Percentiles rank a stretch among this genome's conserved stretches.
These are phyloP conservation scores for Camellia granthamiana DNA, from an alignment of 148 eudicot genomes.

Conservation along the genomic window DNA sequence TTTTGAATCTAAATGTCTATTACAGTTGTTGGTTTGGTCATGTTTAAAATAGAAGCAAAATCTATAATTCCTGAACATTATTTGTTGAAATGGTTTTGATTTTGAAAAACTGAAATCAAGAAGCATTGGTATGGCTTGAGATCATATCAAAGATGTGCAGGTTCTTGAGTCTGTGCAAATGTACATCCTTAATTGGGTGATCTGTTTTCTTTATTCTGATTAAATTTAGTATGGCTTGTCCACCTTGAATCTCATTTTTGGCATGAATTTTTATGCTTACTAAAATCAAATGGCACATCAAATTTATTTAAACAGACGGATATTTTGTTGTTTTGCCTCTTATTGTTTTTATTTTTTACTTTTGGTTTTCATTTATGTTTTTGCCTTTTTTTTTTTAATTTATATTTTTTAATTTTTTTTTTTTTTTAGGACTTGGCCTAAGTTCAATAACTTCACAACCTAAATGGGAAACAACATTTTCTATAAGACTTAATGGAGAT, in stretches of 20 bases:
- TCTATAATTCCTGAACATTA: not conserved
- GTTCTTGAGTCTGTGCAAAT: not conserved
- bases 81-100: not conserved
- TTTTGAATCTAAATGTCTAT: not conserved
- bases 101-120: not conserved
- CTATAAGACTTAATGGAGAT: too few relatives aligned
- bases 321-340: too few relatives aligned
- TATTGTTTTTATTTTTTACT: too few relatives aligned
- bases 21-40: too few relatives aligned
- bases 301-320: too few relatives aligned
- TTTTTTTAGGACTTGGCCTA: not conserved
- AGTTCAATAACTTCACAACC: not conserved
- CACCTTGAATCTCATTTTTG: not conserved
- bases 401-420: too few relatives aligned
- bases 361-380: too few relatives aligned
- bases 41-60: not conserved
- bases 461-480: not conserved
- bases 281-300: not conserved
- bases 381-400: too few relatives aligned
- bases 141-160: not conserved
- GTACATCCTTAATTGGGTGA: not conserved
- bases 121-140: not conserved
- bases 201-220: not conserved
- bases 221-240: not conserved
- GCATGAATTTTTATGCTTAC: not conserved